Evolutionary conservation across 139 green algal species (phyloP).

Genomic region (Chlamydomonas sphaeroides): DNA sequence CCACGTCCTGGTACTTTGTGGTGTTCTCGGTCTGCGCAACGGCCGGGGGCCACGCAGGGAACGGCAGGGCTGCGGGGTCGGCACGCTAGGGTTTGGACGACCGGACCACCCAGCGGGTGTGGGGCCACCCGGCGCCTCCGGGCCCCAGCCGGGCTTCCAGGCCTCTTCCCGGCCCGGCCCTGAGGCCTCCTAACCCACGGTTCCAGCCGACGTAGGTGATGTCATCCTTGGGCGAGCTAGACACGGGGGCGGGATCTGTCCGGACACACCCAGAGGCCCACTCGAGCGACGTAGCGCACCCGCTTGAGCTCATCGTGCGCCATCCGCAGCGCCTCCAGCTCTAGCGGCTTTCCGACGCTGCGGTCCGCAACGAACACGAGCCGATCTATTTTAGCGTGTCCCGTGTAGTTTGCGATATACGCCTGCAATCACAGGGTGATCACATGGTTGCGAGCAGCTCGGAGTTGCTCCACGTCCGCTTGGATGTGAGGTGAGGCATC

Average conservation of each 20-base stretch:
- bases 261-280: no score
- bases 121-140: no score
- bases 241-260: not conserved
- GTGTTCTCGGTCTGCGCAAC: constrained; percentile 59
- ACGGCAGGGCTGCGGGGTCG: no score
- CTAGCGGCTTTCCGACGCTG: constrained; percentile 58
- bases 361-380: constrained; percentile 82
- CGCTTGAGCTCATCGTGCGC: constrained; percentile 79
- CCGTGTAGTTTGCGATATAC: constrained; percentile 77
- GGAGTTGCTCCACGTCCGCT: not conserved
- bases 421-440: constrained; percentile 52
- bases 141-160: no score
- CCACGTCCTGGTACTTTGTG: constrained; percentile 55
- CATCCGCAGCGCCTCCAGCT: constrained; percentile 82
- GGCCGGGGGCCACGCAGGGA: not conserved
- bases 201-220: no score
- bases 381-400: constrained; percentile 74
- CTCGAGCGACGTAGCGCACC: constrained; percentile 28
- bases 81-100: no score
- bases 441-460: no score
- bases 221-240: no score
- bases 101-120: no score
- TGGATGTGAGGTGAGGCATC: not conserved
- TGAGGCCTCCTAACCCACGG: no score
- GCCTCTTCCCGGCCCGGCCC: no score